Base-by-base conservation (phyloP, 106 monocot genomes). In the Dendrobium huoshanense region DNA sequence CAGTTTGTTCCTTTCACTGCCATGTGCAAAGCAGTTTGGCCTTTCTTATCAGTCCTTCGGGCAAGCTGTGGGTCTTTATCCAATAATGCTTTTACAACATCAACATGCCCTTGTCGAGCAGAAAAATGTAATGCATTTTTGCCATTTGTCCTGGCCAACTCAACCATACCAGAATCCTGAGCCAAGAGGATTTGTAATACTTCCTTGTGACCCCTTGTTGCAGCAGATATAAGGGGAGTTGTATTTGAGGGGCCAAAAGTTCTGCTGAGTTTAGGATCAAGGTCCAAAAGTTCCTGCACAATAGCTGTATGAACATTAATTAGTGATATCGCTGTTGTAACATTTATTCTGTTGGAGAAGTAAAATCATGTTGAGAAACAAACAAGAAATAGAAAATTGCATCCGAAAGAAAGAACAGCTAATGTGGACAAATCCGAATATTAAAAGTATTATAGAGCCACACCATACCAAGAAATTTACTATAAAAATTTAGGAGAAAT, bases 11-110 rank as follows among this genome's bases (percentile, higher is more conserved):
- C 85, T 61, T 85, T 85, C 0, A 73, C 85, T 8, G 85, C 85
- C 85, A 85, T 85, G 19, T 85, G 85, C 72, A 85, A 61, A 51
- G 85, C 85, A 78, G 85, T 85, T 67, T 85, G 85, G 11, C 85
- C 85, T 75, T 85, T 85, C 55, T 78, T 81, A 74, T 85, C 85
- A 31, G 85, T 85, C 58, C 78, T 78, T 44, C 81, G 58, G 47
- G 81, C 85, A 25, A 85, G 85, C 47, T 85, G 85, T 47, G 81
- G 81, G 55, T 85, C 81, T n/a, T 85, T 81, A 0, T 85, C 85
- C 10, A 85, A 73, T 81, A 85, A 79, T 2, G 74, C 81, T 55
- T 81, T 81, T 24, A 78, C 81, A 25, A 81, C 73, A 74, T 81
- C 85, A 13, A 75, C 74, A 67, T 85, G 85, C n/a, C 81, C 85